Evolutionary conservation across 2,329 filamentous ascomycete species (phyloP).

Genomic region (Chaetothyriales sp.): DNA sequence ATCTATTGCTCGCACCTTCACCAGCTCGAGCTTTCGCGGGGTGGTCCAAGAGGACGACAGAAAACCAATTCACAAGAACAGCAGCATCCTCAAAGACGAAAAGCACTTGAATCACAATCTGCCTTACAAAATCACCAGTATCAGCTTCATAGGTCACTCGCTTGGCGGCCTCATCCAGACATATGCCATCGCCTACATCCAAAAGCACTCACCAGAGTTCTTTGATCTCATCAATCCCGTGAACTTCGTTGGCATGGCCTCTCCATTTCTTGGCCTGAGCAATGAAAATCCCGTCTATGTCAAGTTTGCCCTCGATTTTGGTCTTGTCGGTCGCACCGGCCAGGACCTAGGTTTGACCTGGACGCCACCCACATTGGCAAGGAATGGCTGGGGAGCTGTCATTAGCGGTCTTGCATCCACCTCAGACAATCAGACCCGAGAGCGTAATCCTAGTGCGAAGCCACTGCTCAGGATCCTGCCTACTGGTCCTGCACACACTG

Average conservation of each 20-base stretch:
- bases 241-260: slow-evolving; percentile 89
- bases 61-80: slow-evolving; percentile 45
- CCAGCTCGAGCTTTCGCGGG: slow-evolving; percentile 23
- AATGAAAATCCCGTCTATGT: slow-evolving; percentile 97
- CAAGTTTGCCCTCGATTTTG: slow-evolving; percentile 92
- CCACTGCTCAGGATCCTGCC: slow-evolving; percentile 68
- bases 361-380: slow-evolving; percentile 57
- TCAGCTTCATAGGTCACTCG: slow-evolving; percentile 83
- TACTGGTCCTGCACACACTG: slow-evolving; percentile 71
- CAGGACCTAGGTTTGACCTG: slow-evolving; percentile 91
- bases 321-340: slow-evolving; percentile 86
- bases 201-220: slow-evolving; percentile 66
- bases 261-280: slow-evolving; percentile 70
- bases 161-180: slow-evolving; percentile 75
- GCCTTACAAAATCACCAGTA: slow-evolving; percentile 58
- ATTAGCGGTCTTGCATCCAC: slow-evolving; percentile 49
- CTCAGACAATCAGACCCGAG: slow-evolving; percentile 43
- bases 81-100: slow-evolving; percentile 41
- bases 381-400: slow-evolving; percentile 61
- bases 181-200: slow-evolving; percentile 81
- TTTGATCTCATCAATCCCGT: slow-evolving; percentile 70
- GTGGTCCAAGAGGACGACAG: slow-evolving; percentile 34
- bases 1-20: slow-evolving; percentile 36
- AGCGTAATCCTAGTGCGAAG: slow-evolving; percentile 65
- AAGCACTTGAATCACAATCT: slow-evolving; percentile 29